Percentiles rank a stretch among this genome's conserved stretches.
Conservation (phyloP, 345 rosid genomes). For the Lepidium aucheri region DNA sequence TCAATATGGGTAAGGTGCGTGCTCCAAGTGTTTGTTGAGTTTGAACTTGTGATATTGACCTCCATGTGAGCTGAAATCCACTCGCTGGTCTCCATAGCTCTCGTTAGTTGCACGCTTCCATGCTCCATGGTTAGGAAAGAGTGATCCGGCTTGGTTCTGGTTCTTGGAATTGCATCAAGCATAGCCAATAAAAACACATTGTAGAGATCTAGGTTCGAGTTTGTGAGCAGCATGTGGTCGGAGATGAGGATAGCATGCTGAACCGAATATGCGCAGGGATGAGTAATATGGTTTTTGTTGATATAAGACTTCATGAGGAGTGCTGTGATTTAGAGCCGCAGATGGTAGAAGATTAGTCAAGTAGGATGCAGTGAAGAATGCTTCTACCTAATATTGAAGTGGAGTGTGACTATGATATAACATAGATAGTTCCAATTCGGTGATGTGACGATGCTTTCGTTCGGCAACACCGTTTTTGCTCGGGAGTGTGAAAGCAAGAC, state of each 20-base stretch:
- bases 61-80: too few relatives aligned
- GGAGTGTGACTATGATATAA: neutral
- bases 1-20: too few relatives aligned
- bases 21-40: too few relatives aligned
- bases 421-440: neutral
- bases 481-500: neutral
- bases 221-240: neutral
- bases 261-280: neutral
- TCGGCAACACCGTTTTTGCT: neutral
- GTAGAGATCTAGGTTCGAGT: neutral
- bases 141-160: too few relatives aligned
- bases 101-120: too few relatives aligned
- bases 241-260: neutral
- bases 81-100: too few relatives aligned
- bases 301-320: neutral
- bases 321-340: neutral
- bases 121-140: too few relatives aligned
- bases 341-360: neutral
- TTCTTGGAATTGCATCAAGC: too few relatives aligned
- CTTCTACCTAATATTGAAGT: neutral
- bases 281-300: neutral
- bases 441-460: neutral
- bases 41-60: too few relatives aligned
- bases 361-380: neutral
- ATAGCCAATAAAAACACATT: neutral